Evolutionary conservation across 1,284 basidiomycete species (phyloP), one percentile per base, ranked within the genome.

Genomic region (Apiotrichum laibachii): DNA sequence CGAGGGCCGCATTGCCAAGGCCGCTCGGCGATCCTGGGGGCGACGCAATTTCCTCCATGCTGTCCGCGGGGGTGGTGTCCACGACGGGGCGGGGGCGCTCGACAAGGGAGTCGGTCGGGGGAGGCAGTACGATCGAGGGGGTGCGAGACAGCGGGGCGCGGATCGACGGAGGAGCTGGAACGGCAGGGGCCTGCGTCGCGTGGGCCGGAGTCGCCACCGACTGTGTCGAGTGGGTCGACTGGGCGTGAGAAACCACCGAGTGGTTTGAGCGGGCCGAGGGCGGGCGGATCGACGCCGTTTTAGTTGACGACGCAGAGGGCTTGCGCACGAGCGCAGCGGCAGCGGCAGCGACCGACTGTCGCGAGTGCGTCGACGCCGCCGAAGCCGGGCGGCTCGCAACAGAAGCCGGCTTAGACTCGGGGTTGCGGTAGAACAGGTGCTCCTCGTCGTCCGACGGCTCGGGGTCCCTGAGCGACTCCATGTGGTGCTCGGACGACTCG

Each of bases 31-130:
- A 71, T 5, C 39, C 35, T 9, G 49, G 37, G 9, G 49, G 21
- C 10, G 39, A 66, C 26, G 70, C 66, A 5, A 63, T 67, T 7
- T 71, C 71, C 49, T 71, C 59, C 26, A 75, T 50, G 43, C 72
- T 70, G 39, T 75, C 69, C 7, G 69, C 70, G 6, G 57, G 55
- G 1, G 72, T 57, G 0, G 68, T 61, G 16, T 67, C 26, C 26
- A 31, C 54, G n/a, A n/a, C 22, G 15, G 22, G 37, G 45, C 53
- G 42, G 55, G 70, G 42, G 69, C 72, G 13, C 64, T 70, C 12
- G 70, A 56, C 31, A 63, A 60, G 8, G 64, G 63, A 31, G 67
- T 66, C 11, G 58, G 64, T 6, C 67, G 70, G 49, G 65, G 54
- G 34, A 71, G 53, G 45, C 69, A 71, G 46, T 70, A 67, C 18